Evolutionary conservation across 1,139 yeast genomes (phyloP).

Genomic region (Candida glucosophila): DNA sequence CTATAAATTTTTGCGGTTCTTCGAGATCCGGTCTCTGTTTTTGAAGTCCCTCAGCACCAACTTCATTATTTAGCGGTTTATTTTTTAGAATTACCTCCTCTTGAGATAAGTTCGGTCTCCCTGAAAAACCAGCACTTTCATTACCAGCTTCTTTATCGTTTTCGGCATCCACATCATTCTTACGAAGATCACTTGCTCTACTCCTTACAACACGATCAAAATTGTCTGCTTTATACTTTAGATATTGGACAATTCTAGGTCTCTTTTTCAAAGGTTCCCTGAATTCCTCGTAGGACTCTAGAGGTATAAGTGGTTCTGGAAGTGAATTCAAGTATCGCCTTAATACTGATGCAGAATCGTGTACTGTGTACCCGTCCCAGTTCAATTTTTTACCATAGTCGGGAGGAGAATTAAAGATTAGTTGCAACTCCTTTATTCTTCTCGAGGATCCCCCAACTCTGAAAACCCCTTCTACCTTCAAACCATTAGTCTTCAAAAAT

Average conservation of each 20-base stretch:
- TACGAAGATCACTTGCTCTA: conserved; percentile 1
- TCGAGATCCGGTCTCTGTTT: not conserved
- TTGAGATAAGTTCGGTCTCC: too few relatives aligned
- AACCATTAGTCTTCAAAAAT: conserved; percentile 66
- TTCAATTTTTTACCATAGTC: conserved; percentile 76
- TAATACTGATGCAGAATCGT: conserved; percentile 89
- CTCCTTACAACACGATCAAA: too few relatives aligned
- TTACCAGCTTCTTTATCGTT: conserved; percentile 1
- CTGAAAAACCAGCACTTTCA: too few relatives aligned
- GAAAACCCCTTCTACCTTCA: conserved; percentile 82
- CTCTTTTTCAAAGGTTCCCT: conserved; percentile 66
- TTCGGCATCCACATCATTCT: conserved; percentile 2
- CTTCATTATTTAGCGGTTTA: too few relatives aligned
- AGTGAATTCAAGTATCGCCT: conserved; percentile 79
- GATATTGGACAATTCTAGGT: conserved; percentile 51
- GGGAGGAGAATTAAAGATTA: conserved; percentile 78
- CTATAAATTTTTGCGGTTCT: conserved; percentile 4
- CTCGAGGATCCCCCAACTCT: conserved; percentile 90
- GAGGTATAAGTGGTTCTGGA: conserved; percentile 88
- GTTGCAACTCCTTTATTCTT: conserved; percentile 78
- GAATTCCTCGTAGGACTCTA: conserved; percentile 67
- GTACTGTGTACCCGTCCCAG: conserved; percentile 96
- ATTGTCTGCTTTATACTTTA: conserved; percentile 46
- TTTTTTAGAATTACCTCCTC: too few relatives aligned
- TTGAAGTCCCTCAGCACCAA: too few relatives aligned